phyloP scores from a whole-genome alignment of 1,284 basidiomycete species.

The Cryptococcus deneoformans region DNA sequence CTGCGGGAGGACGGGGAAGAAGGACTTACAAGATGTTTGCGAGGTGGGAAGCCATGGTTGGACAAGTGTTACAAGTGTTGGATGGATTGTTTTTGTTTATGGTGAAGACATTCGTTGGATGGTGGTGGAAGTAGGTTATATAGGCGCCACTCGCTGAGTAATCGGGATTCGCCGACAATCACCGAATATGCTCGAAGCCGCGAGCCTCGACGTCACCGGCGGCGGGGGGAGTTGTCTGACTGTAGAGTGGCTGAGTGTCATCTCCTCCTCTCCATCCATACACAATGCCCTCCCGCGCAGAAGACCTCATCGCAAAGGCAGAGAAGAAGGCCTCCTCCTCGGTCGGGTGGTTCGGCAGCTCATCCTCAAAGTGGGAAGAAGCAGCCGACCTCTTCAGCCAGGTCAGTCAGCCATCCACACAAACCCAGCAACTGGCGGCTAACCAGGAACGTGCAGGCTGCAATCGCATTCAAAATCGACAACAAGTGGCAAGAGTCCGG shows the following conservation, averaged over 20 bases:
- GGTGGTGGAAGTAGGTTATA: not conserved
- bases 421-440: not conserved
- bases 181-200: slow-evolving; percentile 18
- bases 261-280: not conserved
- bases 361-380: slow-evolving; percentile 80
- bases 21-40: slow-evolving; percentile 48
- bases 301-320: slow-evolving; percentile 71
- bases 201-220: not conserved
- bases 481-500: slow-evolving; percentile 88
- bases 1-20: not conserved
- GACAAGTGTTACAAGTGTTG: too few species aligned
- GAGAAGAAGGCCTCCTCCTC: slow-evolving; percentile 88
- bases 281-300: slow-evolving; percentile 40
- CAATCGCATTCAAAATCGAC: slow-evolving; percentile 93
- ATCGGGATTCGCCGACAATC: slow-evolving; percentile 24
- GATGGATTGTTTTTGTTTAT: too few species aligned
- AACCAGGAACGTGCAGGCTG: slow-evolving; percentile 65
- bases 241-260: not conserved
- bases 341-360: slow-evolving; percentile 76
- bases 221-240: not conserved
- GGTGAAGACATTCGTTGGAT: too few species aligned
- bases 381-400: slow-evolving; percentile 79
- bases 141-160: slow-evolving; percentile 18
- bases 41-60: slow-evolving; percentile 44
- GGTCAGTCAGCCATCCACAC: slow-evolving; percentile 12